Evolutionary conservation across 257 asterid species (phyloP), one percentile per base, ranked within the genome.

Genomic region (Cinchona pubescens): DNA sequence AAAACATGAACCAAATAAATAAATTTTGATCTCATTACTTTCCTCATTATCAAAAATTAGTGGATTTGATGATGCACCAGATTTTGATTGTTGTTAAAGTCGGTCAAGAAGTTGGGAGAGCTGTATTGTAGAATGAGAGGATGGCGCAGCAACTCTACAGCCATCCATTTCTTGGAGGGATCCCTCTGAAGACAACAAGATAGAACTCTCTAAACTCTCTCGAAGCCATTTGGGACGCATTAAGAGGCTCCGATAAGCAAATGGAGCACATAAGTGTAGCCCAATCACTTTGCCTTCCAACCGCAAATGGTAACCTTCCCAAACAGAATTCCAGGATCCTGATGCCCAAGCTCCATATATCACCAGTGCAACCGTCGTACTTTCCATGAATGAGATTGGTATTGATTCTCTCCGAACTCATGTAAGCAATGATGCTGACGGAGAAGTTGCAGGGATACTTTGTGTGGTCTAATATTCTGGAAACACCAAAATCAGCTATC

Each of bases 381-480:
- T 78, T 81, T n/a, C 97, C 98, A 2, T 91, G 97, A 67, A 91
- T 93, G 55, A 93, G 83, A 86, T 93, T 97, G 27, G 98, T 93
- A 74, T 91, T 91, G 61, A 93, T 93, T 70, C 97, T 83, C 75
- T 91, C 98, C 0, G 97, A 97, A 72, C 96, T 89, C 98, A 93
- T 93, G 79, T 91, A 91, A 25, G 97, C 98, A 69, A 93, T 93
- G 1, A 97, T 93, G 53, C 98, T 97, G 0, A 93, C 98, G 1
- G 98, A 87, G 1, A 96, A 91, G 46, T 93, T 93, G 62, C 98
- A 93, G 23, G 96, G 90, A 73, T 93, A 97, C 98, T 91, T 89
- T 0, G 98, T 93, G 80, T 93, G 98, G 0, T 91, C 90, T 21
- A 93, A 79, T 21, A 93, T 84, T 35, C 97, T 66, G 0, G 96